Base-by-base conservation (phyloP, 2,329 filamentous ascomycete species). In the Fusarium xyrophilum region DNA sequence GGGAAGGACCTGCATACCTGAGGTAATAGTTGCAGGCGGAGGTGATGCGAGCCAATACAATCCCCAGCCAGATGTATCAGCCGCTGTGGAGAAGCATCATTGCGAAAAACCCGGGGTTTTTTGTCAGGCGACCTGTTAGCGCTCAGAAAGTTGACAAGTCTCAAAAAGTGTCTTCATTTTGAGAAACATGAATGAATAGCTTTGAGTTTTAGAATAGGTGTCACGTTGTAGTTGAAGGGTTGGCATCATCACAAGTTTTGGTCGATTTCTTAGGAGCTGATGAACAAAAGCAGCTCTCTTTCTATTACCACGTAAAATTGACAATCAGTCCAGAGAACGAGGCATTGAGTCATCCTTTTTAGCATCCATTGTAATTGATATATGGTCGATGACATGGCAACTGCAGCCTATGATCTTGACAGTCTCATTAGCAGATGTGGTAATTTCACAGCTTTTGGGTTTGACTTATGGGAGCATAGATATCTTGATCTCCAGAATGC, bases 51-150 rank as follows among this genome's bases (percentile, higher is more conserved):
- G 52, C 61, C 60, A 64, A 64, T 64, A 36, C 25, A 33, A 39
- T 38, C 52, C 65, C 64, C 61, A 67, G 61, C 51, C 56, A 72
- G 54, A 62, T 65, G 65, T 63, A 60, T 66, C 69, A 72, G 67
- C 72, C 69, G 65, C 59, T 71, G 71, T 74, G 73, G 73, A 61
- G 68, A 67, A 50, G 60, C 46, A 60, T 54, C 47, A 50, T 39
- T 61, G 54, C 30, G 12, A 27, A 67, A 65, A 73, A 68, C 70
- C 70, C 33, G 69, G 72, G 70, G 69, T 42, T 33, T 64, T 42
- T 60, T 53, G 44, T 63, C 60, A 70, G 67, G 52, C 65, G 64
- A 66, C 61, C 54, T 57, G 50, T 67, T 71, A 51, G 57, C 56
- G 59, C 48, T 54, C 42, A 64, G 54, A 65, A 30, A 43, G 38